Percentiles rank a stretch among this genome's conserved stretches.
Evolutionary conservation across 2,329 filamentous ascomycete species (phyloP).

Genomic region (Trichoderma hamatum): DNA sequence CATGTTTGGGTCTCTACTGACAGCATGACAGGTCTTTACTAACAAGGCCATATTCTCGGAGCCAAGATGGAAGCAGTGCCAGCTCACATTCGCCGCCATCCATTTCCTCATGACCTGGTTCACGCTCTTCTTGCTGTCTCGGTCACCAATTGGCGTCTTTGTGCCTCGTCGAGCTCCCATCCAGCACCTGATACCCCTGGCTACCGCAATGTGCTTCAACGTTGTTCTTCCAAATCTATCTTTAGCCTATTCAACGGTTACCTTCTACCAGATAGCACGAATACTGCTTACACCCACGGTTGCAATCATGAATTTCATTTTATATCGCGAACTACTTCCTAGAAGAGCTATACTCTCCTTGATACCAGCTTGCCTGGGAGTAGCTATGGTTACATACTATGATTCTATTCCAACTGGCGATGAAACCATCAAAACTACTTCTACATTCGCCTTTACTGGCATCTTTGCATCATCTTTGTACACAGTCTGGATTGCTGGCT

Average conservation of each 20-base stretch:
- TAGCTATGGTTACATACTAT: constrained; percentile 69
- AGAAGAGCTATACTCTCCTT: constrained; percentile 57
- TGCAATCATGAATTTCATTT: constrained; percentile 64
- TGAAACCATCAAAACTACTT: constrained; percentile 57
- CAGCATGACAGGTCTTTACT: constrained; percentile 58
- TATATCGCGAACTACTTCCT: constrained; percentile 62
- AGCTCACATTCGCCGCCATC: constrained; percentile 68
- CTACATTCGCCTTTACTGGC: constrained; percentile 60
- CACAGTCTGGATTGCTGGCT: constrained; percentile 69
- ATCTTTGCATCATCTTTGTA: constrained; percentile 69
- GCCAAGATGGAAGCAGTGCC: constrained; percentile 61
- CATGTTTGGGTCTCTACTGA: constrained; percentile 28
- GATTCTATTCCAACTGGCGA: constrained; percentile 59
- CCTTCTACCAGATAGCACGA: constrained; percentile 71
- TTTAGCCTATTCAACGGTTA: constrained; percentile 67
- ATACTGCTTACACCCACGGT: constrained; percentile 69
- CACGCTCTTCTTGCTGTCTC: constrained; percentile 64
- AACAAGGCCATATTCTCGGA: constrained; percentile 72
- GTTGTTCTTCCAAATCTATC: constrained; percentile 71
- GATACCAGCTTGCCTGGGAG: constrained; percentile 64
- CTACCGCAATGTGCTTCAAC: constrained; percentile 68
- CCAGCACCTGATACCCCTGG: constrained; percentile 63
- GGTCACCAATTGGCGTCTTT: constrained; percentile 62
- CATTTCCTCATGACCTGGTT: constrained; percentile 69
- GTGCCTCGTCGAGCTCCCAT: constrained; percentile 57